These are phyloP conservation scores for Heimioporus punctisporus DNA, from an alignment of 1,284 basidiomycete species.

Conservation along the genomic window DNA sequence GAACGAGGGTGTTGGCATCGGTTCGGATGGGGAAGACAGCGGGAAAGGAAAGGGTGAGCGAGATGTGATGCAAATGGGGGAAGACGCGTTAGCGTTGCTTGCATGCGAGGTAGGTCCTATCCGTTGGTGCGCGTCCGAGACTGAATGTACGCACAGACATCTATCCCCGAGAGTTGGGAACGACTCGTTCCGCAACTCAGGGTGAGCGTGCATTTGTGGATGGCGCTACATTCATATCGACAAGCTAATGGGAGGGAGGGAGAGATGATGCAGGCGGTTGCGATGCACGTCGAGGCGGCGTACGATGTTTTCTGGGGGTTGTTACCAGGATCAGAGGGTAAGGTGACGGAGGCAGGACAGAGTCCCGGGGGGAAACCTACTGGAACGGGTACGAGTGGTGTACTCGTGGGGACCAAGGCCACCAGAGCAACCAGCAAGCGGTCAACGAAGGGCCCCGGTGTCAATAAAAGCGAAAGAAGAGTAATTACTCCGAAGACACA, in stretches of 20 bases:
- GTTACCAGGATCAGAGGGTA: conserved; percentile 22
- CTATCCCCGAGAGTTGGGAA: too few relatives aligned
- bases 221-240: conserved; percentile 64
- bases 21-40: too few relatives aligned
- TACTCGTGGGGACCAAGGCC: conserved; percentile 6
- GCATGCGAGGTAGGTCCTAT: conserved; percentile 39
- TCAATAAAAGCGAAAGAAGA: too few relatives aligned
- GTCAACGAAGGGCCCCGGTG: conserved; percentile 34
- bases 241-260: conserved; percentile 27
- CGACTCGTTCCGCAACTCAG: conserved; percentile 48
- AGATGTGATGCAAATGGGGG: conserved; percentile 37
- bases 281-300: conserved; percentile 51
- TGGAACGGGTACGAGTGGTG: neutral
- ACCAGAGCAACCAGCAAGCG: conserved; percentile 7
- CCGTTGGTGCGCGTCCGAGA: too few relatives aligned
- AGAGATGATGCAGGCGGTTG: conserved; percentile 42
- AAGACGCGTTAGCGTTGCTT: conserved; percentile 46
- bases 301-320: conserved; percentile 47
- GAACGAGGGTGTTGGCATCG: too few relatives aligned
- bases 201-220: conserved; percentile 60
- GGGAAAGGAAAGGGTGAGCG: too few relatives aligned
- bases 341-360: neutral
- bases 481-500: too few relatives aligned
- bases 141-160: too few relatives aligned
- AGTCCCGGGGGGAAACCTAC: conserved; percentile 24